phyloP scores from a whole-genome alignment of 805 yeast species.

The Sugiyamaella boreocaroliniensis region DNA sequence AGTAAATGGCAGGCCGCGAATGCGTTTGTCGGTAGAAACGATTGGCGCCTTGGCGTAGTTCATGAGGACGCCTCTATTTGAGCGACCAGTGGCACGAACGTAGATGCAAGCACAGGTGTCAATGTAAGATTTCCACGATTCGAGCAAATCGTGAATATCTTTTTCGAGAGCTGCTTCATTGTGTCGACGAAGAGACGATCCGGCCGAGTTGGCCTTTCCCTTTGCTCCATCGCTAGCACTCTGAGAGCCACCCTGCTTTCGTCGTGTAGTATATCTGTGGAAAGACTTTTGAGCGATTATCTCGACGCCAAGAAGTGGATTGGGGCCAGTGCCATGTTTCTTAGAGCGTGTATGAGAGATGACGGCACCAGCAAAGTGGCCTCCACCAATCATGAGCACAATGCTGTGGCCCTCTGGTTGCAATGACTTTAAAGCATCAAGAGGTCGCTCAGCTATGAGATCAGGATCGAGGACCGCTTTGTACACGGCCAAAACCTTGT shows the following conservation, averaged over 20 bases:
- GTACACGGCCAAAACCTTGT: conserved; percentile 57
- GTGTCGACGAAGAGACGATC: conserved; percentile 80
- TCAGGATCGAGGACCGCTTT: conserved; percentile 50
- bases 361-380: conserved; percentile 96
- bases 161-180: conserved; percentile 76
- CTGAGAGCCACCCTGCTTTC: conserved; percentile 97
- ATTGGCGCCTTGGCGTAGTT: conserved; percentile 56
- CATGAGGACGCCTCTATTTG: conserved; percentile 56
- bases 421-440: conserved; percentile 39
- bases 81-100: conserved; percentile 71
- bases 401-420: conserved; percentile 48
- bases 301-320: conserved; percentile 38
- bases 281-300: conserved; percentile 74
- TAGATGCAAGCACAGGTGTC: conserved; percentile 62
- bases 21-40: conserved; percentile 50
- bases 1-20: conserved; percentile 76
- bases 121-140: conserved; percentile 53
- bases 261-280: conserved; percentile 91
- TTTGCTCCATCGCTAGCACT: conserved; percentile 84
- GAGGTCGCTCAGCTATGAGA: conserved; percentile 42
- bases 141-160: conserved; percentile 68
- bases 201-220: conserved; percentile 96
- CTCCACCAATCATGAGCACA: conserved; percentile 91
- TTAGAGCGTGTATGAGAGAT: conserved; percentile 58
- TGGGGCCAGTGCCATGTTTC: conserved; percentile 48